Percentiles rank a stretch among this genome's conserved stretches.
Conservation (phyloP, 163 green algal species). For the Chlamydomonas reinhardtii region DNA sequence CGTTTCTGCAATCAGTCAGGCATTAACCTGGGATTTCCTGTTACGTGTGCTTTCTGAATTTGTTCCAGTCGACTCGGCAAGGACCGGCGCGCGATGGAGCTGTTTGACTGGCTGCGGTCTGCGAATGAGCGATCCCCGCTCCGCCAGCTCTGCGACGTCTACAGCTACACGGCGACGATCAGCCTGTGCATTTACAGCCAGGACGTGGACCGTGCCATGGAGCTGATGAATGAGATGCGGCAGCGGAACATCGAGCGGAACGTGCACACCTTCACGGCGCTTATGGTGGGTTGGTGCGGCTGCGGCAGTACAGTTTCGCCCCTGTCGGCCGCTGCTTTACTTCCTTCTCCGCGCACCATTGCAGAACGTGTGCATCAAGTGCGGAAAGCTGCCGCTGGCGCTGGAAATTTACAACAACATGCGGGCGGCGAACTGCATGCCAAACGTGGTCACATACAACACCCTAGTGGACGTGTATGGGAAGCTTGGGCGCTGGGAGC, state of each 20-base stretch:
- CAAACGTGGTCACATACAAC: constrained; percentile 84
- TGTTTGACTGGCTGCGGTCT: constrained; percentile 77
- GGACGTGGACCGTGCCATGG: constrained; percentile 67
- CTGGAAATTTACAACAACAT: constrained; percentile 67
- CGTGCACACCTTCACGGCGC: constrained; percentile 75
- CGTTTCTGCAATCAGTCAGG: no score
- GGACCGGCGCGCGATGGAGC: constrained; percentile 68
- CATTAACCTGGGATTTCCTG: no score
- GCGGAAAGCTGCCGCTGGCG: constrained; percentile 57
- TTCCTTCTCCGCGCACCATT: no score
- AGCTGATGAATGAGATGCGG: constrained; percentile 73
- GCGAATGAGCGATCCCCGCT: constrained; percentile 62
- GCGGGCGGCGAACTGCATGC: constrained; percentile 51
- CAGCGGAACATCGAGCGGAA: constrained; percentile 67
- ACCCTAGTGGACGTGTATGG: constrained; percentile 81
- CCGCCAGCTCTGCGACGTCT: constrained; percentile 68
- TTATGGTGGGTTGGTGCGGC: constrained; percentile 43
- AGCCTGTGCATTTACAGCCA: constrained; percentile 71
- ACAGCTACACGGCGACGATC: constrained; percentile 75
- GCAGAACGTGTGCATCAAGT: constrained; percentile 72
- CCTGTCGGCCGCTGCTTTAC: no score
- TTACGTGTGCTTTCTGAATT: no score
- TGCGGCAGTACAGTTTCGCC: background rate
- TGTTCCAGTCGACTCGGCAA: constrained; percentile 51
- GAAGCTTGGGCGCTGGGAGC: constrained; percentile 76